Percentiles rank a stretch among this genome's conserved stretches.
phyloP scores from a whole-genome alignment of 306 rosid species.

The Begonia loranthoides region DNA sequence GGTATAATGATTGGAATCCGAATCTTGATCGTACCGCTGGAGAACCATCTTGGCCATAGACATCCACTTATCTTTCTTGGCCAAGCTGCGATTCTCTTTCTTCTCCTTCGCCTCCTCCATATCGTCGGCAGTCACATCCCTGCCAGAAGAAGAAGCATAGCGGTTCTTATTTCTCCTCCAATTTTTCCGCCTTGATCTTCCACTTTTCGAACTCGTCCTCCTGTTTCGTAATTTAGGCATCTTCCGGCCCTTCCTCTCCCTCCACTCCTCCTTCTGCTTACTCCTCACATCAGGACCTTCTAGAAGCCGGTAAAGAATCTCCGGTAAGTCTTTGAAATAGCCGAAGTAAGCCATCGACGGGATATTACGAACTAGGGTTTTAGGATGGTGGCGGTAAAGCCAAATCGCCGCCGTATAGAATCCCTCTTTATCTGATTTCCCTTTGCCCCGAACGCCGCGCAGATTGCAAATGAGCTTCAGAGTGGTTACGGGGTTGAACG shows the following conservation, averaged over 20 bases:
- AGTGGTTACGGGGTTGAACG: slow-evolving; percentile 26
- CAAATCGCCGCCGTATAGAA: slow-evolving; percentile 36
- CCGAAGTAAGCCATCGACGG: slow-evolving; percentile 43
- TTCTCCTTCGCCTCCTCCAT: slow-evolving; percentile 4
- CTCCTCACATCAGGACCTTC: slow-evolving; percentile 23
- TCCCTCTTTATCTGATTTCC: slow-evolving; percentile 30
- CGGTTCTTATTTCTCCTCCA: neutral
- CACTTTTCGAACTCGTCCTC: too few species aligned
- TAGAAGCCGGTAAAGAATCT: slow-evolving; percentile 39
- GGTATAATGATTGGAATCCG: slow-evolving; percentile 23
- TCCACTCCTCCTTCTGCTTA: slow-evolving; percentile 5
- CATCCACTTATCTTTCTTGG: slow-evolving; percentile 23
- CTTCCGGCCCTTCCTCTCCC: neutral
- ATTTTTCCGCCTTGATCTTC: neutral
- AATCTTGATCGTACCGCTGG: slow-evolving; percentile 17
- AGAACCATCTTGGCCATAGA: slow-evolving; percentile 39
- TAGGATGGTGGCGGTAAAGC: slow-evolving; percentile 43
- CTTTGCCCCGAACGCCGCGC: slow-evolving; percentile 49
- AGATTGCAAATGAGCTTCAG: slow-evolving; percentile 54
- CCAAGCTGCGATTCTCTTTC: slow-evolving; percentile 19
- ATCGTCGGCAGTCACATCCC: too few species aligned
- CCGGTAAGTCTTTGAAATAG: slow-evolving; percentile 51
- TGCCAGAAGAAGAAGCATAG: neutral
- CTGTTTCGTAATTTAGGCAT: neutral
- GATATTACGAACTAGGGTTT: slow-evolving; percentile 32